Evolutionary conservation across 805 yeast genomes (phyloP).

Genomic region (Starmerella asiatica): DNA sequence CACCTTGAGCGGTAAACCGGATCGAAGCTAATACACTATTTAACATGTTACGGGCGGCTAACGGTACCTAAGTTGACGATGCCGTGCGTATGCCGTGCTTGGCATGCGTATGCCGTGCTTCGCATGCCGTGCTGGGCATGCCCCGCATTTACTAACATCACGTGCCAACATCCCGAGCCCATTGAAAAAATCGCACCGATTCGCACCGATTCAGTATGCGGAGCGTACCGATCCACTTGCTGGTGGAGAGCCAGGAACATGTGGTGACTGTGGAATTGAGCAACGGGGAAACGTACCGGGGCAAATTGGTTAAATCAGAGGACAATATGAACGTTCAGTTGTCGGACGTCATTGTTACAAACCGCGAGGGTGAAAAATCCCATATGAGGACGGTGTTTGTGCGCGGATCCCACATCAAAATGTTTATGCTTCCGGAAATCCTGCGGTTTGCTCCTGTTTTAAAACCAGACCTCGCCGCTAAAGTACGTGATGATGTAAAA

Average conservation of each 20-base stretch:
- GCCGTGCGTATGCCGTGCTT: no score
- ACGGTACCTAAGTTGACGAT: no score
- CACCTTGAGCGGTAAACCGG: no score
- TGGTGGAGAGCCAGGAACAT: slow-evolving; percentile 85
- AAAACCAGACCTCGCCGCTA: slow-evolving; percentile 27
- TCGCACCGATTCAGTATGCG: no score
- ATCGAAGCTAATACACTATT: no score
- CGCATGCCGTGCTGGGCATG: no score
- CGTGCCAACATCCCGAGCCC: no score
- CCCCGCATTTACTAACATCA: no score
- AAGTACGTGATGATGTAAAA: slow-evolving; percentile 3
- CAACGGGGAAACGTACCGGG: slow-evolving; percentile 78
- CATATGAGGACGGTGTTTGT: slow-evolving; percentile 76
- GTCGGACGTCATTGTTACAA: slow-evolving; percentile 66
- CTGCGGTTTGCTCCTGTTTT: slow-evolving; percentile 80
- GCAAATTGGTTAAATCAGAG: slow-evolving; percentile 68
- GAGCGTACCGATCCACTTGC: slow-evolving; percentile 71
- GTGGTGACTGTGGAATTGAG: slow-evolving; percentile 66
- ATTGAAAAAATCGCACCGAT: no score
- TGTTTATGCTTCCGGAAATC: slow-evolving; percentile 79
- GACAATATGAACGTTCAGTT: slow-evolving; percentile 91
- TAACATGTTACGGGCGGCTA: no score
- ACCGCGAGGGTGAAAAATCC: slow-evolving; percentile 57
- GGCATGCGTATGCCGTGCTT: no score
- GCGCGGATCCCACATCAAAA: slow-evolving; percentile 80